These are phyloP conservation scores for Allantophomopsis lycopodina DNA, from an alignment of 2,329 filamentous ascomycete species.

Conservation along the genomic window DNA sequence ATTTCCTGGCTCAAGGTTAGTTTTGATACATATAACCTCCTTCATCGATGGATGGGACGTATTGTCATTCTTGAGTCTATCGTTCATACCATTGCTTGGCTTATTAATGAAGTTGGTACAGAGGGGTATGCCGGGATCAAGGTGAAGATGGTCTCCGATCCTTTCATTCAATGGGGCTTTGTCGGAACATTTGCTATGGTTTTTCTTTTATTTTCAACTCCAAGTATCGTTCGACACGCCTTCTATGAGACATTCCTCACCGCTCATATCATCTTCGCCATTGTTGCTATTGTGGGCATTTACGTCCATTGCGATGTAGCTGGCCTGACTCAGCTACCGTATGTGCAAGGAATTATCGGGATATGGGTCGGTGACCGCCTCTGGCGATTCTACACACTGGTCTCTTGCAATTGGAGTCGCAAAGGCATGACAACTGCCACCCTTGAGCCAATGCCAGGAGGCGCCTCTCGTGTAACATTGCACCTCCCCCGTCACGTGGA, in stretches of 20 bases:
- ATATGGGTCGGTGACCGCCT: slow-evolving; percentile 66
- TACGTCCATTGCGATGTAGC: slow-evolving; percentile 68
- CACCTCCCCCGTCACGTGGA: slow-evolving; percentile 52
- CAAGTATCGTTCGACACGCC: slow-evolving; percentile 75
- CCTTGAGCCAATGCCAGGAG: slow-evolving; percentile 55
- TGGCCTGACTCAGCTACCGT: slow-evolving; percentile 51
- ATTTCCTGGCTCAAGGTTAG: slow-evolving; percentile 72
- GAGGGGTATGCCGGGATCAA: slow-evolving; percentile 46
- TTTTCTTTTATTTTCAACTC: slow-evolving; percentile 53
- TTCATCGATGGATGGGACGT: slow-evolving; percentile 74
- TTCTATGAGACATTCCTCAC: slow-evolving; percentile 97
- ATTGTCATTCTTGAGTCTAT: slow-evolving; percentile 57
- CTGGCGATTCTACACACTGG: slow-evolving; percentile 45
- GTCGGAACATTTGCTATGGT: slow-evolving; percentile 47
- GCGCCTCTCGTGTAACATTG: slow-evolving; percentile 57
- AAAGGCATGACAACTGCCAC: slow-evolving; percentile 46
- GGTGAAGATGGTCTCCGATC: slow-evolving; percentile 36
- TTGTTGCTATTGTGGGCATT: slow-evolving; percentile 54
- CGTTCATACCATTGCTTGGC: slow-evolving; percentile 61
- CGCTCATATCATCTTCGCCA: slow-evolving; percentile 64
- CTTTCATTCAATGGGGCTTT: slow-evolving; percentile 52
- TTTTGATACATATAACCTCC: slow-evolving; percentile 91
- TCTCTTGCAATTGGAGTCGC: slow-evolving; percentile 46
- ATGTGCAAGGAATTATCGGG: slow-evolving; percentile 59
- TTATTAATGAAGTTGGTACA: slow-evolving; percentile 54